phyloP scores from a whole-genome alignment of 164 flowering plant species.

The Paratinospora sagittata region DNA sequence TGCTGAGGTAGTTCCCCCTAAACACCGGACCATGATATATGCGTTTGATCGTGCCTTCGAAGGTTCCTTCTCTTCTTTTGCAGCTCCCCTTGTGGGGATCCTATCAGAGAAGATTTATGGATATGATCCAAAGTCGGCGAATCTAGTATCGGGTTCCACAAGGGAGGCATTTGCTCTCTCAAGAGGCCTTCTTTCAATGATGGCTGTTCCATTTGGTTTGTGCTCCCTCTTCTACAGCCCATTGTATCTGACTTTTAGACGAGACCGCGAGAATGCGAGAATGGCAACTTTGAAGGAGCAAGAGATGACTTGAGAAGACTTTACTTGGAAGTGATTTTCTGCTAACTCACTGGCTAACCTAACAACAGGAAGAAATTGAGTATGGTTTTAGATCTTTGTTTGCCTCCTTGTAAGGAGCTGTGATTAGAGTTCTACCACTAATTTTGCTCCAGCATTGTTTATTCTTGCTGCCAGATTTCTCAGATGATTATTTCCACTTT shows the following conservation, averaged over 20 bases:
- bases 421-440: background rate
- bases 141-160: conserved; percentile 49
- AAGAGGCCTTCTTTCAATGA: conserved; percentile 80
- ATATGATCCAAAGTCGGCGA: conserved; percentile 61
- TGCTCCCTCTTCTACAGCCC: conserved; percentile 86
- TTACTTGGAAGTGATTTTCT: background rate
- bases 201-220: conserved; percentile 78
- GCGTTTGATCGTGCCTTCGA: conserved; percentile 97
- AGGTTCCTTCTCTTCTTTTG: conserved; percentile 84
- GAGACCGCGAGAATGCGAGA: conserved; percentile 70
- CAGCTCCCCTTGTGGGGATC: conserved; percentile 94
- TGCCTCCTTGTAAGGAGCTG: background rate
- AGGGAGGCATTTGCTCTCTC: conserved; percentile 80
- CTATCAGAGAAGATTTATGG: conserved; percentile 85
- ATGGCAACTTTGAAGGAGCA: conserved; percentile 44
- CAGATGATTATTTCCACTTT: too few species aligned
- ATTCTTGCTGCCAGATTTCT: background rate
- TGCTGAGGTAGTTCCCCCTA: conserved; percentile 90
- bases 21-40: conserved; percentile 92
- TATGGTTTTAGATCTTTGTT: background rate
- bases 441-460: background rate
- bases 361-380: background rate
- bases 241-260: conserved; percentile 45
- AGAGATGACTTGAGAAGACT: conserved; percentile 40
- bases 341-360: background rate